Conservation (phyloP, 805 yeast genomes). For the Debaryomyces tyrocola region DNA sequence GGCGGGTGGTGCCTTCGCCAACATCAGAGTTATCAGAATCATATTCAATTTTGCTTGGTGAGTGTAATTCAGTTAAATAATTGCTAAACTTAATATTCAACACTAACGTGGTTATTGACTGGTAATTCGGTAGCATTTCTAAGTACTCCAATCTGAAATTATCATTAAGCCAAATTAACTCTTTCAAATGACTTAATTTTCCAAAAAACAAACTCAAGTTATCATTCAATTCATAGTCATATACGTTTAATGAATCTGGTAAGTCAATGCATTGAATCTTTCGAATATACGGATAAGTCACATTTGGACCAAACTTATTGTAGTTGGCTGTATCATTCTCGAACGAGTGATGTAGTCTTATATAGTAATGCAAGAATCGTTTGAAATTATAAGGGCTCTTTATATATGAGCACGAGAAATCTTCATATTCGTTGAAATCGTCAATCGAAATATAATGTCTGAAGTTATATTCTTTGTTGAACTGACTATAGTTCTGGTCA, state of each 20-base stretch:
- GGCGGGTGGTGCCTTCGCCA: slow-evolving; percentile 1
- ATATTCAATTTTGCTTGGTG: slow-evolving; percentile 1
- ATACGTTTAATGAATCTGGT: slow-evolving; percentile 43
- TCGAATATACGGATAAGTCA: slow-evolving; percentile 14
- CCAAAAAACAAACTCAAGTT: slow-evolving; percentile 25
- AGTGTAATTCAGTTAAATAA: slow-evolving; percentile 13
- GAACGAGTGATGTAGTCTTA: slow-evolving; percentile 3
- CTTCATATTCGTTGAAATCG: background rate
- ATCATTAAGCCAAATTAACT: slow-evolving; percentile 32
- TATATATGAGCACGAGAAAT: slow-evolving; percentile 27
- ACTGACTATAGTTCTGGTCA: slow-evolving; percentile 35
- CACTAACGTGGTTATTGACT: slow-evolving; percentile 20
- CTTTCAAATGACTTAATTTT: slow-evolving; percentile 22
- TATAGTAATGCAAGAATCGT: slow-evolving; percentile 25
- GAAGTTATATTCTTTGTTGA: slow-evolving; percentile 24
- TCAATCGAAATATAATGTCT: slow-evolving; percentile 4
- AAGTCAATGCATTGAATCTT: slow-evolving; percentile 33
- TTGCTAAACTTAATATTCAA: slow-evolving; percentile 30
- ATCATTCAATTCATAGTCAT: slow-evolving; percentile 29
- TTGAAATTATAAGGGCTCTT: slow-evolving; percentile 42
- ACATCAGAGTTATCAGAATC: slow-evolving; percentile 6
- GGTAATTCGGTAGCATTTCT: slow-evolving; percentile 28
- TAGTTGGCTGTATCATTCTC: slow-evolving; percentile 1
- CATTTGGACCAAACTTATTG: background rate
- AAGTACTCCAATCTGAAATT: slow-evolving; percentile 30